These are phyloP conservation scores for Fusarium tupiense DNA, from an alignment of 2,329 filamentous ascomycete genomes.

Conservation along the genomic window DNA sequence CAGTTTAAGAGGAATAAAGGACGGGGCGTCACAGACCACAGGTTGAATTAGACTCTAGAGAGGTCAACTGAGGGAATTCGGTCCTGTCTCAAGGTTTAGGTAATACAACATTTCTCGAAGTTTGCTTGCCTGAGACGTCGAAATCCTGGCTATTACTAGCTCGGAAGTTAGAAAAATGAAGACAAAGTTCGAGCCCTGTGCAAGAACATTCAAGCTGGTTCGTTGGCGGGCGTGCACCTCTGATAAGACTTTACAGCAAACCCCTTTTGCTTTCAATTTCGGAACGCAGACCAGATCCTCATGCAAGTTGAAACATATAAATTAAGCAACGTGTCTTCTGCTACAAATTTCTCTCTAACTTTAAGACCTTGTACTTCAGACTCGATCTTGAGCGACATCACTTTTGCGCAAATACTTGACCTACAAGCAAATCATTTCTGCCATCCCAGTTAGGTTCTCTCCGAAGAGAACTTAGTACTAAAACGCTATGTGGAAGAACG, in stretches of 20 bases:
- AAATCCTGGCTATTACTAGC: not conserved
- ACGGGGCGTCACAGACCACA: too few species aligned
- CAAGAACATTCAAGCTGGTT: not conserved
- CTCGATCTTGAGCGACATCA: not conserved
- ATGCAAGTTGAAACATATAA: not conserved
- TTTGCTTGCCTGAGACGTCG: not conserved
- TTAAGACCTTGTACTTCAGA: not conserved
- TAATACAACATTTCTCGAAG: not conserved
- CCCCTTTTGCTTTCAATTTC: not conserved
- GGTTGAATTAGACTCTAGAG: accelerated
- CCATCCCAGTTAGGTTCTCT: not conserved
- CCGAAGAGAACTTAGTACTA: not conserved
- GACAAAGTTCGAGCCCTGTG: not conserved
- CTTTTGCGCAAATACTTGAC: not conserved
- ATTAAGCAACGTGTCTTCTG: not conserved
- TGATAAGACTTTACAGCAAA: not conserved
- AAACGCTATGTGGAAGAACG: not conserved
- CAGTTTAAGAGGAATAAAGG: too few species aligned
- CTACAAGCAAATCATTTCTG: not conserved
- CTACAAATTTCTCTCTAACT: not conserved
- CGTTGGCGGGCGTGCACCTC: not conserved
- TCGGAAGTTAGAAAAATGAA: too few species aligned
- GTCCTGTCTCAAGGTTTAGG: not conserved
- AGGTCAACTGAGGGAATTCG: not conserved
- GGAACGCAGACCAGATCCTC: not conserved